Conservation (phyloP, 495 filamentous ascomycete genomes). For the Aspergillus sparsus region DNA sequence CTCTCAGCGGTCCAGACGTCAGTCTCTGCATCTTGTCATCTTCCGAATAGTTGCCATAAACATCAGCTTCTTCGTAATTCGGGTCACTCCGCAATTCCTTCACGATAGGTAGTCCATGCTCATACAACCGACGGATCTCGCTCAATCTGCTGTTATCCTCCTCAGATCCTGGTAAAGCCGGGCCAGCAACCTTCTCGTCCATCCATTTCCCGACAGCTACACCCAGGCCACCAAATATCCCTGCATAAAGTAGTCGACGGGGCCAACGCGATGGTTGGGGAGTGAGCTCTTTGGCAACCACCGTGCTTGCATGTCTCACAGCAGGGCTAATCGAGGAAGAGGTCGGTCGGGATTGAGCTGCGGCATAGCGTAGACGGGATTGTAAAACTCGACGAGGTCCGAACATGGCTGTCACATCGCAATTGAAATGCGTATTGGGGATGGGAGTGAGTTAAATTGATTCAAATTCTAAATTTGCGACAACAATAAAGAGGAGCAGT, state of each 20-base stretch:
- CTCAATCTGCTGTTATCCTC: constrained; percentile 32
- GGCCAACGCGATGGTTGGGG: constrained; percentile 36
- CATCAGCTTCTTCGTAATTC: constrained; percentile 53
- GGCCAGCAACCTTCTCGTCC: constrained; percentile 31
- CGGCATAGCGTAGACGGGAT: constrained; percentile 22
- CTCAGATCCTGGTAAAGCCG: constrained; percentile 34
- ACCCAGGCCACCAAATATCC: constrained; percentile 41
- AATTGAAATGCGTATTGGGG: constrained; percentile 12
- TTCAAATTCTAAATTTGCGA: neutral
- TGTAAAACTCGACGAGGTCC: constrained; percentile 32
- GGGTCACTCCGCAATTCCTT: constrained; percentile 53
- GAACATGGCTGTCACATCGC: constrained; percentile 37
- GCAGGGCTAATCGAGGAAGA: constrained; percentile 6
- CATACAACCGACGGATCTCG: constrained; percentile 30
- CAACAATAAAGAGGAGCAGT: too few relatives aligned
- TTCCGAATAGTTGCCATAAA: constrained; percentile 53
- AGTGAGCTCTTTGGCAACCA: constrained; percentile 22
- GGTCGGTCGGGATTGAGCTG: constrained; percentile 9
- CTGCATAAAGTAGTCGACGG: constrained; percentile 40
- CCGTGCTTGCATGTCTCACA: constrained; percentile 31
- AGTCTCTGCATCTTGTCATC: constrained; percentile 39
- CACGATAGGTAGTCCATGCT: constrained; percentile 54
- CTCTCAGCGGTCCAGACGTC: constrained; percentile 44
- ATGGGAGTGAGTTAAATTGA: neutral
- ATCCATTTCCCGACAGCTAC: constrained; percentile 30